Evolutionary conservation across 768 basidiomycete species (phyloP), one percentile per base, ranked within the genome.

Genomic region (Naganishia kalamii): DNA sequence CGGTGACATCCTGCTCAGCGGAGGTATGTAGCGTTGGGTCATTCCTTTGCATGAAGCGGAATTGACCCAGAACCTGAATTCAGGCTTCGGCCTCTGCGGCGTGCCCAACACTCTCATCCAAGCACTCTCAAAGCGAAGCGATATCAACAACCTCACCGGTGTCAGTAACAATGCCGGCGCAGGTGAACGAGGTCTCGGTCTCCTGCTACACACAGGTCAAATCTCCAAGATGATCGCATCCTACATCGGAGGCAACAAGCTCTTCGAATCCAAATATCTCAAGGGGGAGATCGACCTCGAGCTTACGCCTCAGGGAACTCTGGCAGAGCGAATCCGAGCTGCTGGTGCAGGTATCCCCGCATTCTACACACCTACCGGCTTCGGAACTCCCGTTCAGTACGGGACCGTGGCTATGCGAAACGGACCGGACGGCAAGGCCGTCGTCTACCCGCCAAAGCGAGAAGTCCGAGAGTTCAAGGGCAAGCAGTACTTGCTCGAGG

Each of bases 261-360:
- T 84, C 65, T 92, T 93, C 64, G 91, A 92, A 78, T 78, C 83
- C 13, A 80, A 87, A 65, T 96, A 90, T 78, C 84, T 94, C 57
- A 82, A 83, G 13, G 92, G 92, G 61, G 79, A 87, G 69, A 87
- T 94, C 65, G 86, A 87, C 10, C 80, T 93, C 37, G 92, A 94
- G 72, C 86, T 94, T 23, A 89, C 90, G 29, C 92, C 92, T 3
- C 92, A 96, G 79, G 92, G 51, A 21, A 92, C 90, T 15, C 85
- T 96, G 47, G 86, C 87, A 17, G 92, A 92, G 74, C 87, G 91
- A 65, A 82, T 92, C 66, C 87, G 91, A 37, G 88, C 92, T 7
- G 88, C 90, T 64, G 91, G 90, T 10, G 88, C 90, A 12, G 92
- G 92, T 57, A 90, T 92, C 66, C 91, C 92, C 19, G 90, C 88